Percentiles rank a stretch among this genome's conserved stretches.
phyloP scores from a whole-genome alignment of 768 basidiomycete species.

The Lyophyllum decastes region DNA sequence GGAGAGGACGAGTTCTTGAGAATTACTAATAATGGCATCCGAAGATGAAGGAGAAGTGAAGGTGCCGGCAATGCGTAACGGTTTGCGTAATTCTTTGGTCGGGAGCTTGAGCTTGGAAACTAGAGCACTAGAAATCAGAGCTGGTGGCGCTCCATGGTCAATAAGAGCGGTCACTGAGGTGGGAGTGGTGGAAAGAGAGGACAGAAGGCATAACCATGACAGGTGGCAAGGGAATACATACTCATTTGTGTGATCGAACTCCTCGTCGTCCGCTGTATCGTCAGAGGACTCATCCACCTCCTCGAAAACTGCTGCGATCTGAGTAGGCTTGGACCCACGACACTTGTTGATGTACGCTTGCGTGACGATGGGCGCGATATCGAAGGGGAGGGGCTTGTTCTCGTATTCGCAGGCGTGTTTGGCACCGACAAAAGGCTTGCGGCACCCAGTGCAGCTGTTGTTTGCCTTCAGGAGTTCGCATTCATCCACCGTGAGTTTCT shows the following conservation, averaged over 20 bases:
- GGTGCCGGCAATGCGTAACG: background rate
- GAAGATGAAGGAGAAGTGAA: background rate
- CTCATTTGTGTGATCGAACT: background rate
- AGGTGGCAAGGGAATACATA: background rate
- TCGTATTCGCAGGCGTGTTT: background rate
- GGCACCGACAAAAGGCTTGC: background rate
- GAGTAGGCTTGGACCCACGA: background rate
- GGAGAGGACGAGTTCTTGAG: background rate
- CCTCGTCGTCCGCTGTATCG: background rate
- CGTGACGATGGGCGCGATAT: background rate
- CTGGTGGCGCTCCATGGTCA: background rate
- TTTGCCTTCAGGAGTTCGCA: background rate
- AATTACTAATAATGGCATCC: background rate
- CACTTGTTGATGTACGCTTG: background rate
- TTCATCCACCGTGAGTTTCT: background rate
- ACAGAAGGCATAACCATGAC: background rate
- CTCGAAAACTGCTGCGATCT: background rate
- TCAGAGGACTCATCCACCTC: background rate
- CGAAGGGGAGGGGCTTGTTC: background rate
- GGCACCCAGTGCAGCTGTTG: background rate
- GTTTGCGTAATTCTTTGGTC: background rate
- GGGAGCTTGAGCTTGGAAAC: background rate
- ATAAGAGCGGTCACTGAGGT: background rate
- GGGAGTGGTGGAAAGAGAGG: background rate
- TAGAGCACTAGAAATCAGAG: background rate